phyloP scores from a whole-genome alignment of 768 basidiomycete species.

The Mrakia blollopis region DNA sequence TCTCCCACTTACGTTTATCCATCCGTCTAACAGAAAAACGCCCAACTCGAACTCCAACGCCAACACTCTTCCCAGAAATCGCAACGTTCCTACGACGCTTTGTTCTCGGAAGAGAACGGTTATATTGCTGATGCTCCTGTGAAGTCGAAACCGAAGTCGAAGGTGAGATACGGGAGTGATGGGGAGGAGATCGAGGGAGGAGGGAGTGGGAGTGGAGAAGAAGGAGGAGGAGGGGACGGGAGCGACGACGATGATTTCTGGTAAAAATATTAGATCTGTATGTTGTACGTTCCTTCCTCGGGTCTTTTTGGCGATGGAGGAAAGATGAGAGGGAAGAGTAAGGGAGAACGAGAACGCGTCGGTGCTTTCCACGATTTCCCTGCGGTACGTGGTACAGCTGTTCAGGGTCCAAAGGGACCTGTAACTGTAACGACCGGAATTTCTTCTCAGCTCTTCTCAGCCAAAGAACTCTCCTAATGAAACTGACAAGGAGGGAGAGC shows the following conservation, averaged over 20 bases:
- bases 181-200: background rate
- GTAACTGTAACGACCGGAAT: no score
- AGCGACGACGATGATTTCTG: slow-evolving; percentile 32
- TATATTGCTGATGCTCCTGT: slow-evolving; percentile 13
- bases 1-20: no score
- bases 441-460: no score
- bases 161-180: background rate
- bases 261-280: background rate
- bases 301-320: no score
- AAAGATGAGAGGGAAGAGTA: no score
- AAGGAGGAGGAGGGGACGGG: background rate
- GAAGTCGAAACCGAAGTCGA: slow-evolving; percentile 5
- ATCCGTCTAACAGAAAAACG: slow-evolving; percentile 57
- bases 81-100: slow-evolving; percentile 74
- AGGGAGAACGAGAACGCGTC: no score
- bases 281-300: background rate
- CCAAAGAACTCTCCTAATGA: no score
- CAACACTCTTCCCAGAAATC: slow-evolving; percentile 79
- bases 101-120: slow-evolving; percentile 56
- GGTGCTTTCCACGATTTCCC: no score
- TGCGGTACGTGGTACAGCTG: no score
- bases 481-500: no score
- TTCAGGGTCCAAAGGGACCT: no score
- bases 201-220: background rate
- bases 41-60: slow-evolving; percentile 67